A percentile compares a stretch with the other conserved stretches of the same genome.
phyloP scores from a whole-genome alignment of 345 rosid species.

The Nephelium lappaceum region DNA sequence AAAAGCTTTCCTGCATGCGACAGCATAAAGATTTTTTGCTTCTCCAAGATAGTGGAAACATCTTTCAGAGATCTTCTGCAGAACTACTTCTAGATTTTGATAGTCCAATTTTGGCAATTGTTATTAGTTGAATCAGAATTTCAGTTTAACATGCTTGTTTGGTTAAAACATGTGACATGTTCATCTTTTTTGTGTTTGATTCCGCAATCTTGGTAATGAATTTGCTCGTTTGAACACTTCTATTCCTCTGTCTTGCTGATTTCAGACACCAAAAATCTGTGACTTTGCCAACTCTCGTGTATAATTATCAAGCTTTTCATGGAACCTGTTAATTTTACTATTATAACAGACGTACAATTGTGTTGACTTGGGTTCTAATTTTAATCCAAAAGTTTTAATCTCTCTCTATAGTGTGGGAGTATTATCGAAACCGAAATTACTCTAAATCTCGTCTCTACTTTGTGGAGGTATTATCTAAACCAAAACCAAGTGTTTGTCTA shows the following conservation, averaged over 20 bases:
- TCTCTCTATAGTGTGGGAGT: too few species aligned
- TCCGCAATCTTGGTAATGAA: neutral
- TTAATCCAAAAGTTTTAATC: too few species aligned
- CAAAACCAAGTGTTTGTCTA: too few species aligned
- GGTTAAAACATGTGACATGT: neutral
- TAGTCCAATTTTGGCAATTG: neutral
- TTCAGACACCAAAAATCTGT: neutral
- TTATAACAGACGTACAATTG: too few species aligned
- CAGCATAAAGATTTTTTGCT: constrained; percentile 3
- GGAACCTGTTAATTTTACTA: too few species aligned
- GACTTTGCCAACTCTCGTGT: too few species aligned
- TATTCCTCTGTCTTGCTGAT: neutral
- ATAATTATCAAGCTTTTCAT: too few species aligned
- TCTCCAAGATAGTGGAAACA: neutral
- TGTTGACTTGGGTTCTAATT: too few species aligned
- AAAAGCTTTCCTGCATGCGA: constrained; percentile 14
- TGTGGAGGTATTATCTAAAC: too few species aligned
- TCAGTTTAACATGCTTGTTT: neutral
- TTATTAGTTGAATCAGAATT: neutral
- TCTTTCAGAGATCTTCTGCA: neutral
- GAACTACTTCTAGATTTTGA: constrained; percentile 1
- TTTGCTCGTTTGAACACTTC: neutral
- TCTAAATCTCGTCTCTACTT: too few species aligned
- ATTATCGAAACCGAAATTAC: too few species aligned
- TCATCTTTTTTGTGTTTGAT: neutral